Percentiles rank a stretch among this genome's conserved stretches.
phyloP scores from a whole-genome alignment of 2,329 filamentous ascomycete species.

The Apiospora rasikravindrae region DNA sequence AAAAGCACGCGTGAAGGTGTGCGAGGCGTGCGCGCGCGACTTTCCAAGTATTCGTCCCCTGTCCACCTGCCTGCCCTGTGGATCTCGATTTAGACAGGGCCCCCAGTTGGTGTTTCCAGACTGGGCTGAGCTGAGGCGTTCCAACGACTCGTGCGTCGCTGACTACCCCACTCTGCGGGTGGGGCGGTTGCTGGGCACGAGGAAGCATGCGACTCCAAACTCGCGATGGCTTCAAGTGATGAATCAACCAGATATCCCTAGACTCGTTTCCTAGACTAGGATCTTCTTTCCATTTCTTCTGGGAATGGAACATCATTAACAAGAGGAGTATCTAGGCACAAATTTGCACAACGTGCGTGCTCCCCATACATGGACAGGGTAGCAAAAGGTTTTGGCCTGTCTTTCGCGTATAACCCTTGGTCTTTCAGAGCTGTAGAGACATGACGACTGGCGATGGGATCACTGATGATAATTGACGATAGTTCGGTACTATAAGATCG shows the following conservation, averaged over 20 bases:
- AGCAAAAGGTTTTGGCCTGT: no score
- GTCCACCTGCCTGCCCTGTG: neutral
- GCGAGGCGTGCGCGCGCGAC: neutral
- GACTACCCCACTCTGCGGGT: neutral
- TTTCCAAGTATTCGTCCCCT: conserved; percentile 9
- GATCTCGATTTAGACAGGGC: conserved; percentile 6
- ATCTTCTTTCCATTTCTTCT: no score
- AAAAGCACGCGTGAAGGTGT: neutral
- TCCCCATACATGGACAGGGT: no score
- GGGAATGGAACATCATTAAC: no score
- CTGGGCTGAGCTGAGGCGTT: conserved; percentile 7
- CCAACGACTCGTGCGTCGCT: neutral
- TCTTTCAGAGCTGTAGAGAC: no score
- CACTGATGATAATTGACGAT: no score
- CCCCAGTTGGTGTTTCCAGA: conserved; percentile 14
- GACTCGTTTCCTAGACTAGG: no score
- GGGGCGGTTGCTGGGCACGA: neutral
- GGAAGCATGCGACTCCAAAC: neutral
- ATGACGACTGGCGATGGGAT: no score
- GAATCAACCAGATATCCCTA: neutral
- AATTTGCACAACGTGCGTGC: no score
- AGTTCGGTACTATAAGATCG: no score
- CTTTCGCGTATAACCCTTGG: no score
- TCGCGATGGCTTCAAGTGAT: conserved; percentile 9
- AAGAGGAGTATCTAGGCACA: no score